Evolutionary conservation across 176 grass and related monocot species (phyloP), one percentile per base, ranked within the genome.

Genomic region (Cocos nucifera): DNA sequence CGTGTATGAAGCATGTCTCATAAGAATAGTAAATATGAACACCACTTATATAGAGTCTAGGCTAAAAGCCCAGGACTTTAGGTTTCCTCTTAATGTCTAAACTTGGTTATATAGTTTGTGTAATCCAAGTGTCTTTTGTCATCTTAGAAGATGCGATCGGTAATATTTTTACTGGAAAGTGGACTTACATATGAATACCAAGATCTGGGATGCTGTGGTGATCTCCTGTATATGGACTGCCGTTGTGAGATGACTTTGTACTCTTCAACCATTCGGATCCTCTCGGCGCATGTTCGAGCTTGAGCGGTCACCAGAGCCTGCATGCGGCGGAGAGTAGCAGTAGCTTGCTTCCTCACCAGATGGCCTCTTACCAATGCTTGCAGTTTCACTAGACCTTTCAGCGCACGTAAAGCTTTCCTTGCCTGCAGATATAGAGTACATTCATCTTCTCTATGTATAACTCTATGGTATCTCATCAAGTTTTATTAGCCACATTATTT

Each of bases 351-450:
- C 29, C 70, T 53, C 15, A 73, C 59, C 15, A 73, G 20, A 24
- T 63, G 50, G 17, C 70, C 70, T 56, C 70, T 73, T 19, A 63
- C 59, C 5, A 73, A 59, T 32, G 70, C 70, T 73, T 73, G 70
- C 50, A 73, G 50, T 20, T 63, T 73, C 9, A 73, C 70, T 7
- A 73, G 28, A 19, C 70, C 70, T 63, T 51, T 62, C 26, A 73
- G 24, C 24, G 70, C 70, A 55, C 50, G 24, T 55, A 73, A 51
- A 24, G 70, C 70, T 63, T 73, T 73, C 51, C 59, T 62, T 44
- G 70, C 70, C 70, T 73, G 59, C 50, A 63, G 22, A 44, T 44
- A 12, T 44, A 44, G 35, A 44, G 1, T 59, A 59, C 2, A 4
- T 6, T 16, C 25, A 59, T 59, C 22, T 59, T 59, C 14, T 17